Percentiles rank a stretch among this genome's conserved stretches.
Conservation (phyloP, 106 monocot genomes). For the Dendrobium officinale region DNA sequence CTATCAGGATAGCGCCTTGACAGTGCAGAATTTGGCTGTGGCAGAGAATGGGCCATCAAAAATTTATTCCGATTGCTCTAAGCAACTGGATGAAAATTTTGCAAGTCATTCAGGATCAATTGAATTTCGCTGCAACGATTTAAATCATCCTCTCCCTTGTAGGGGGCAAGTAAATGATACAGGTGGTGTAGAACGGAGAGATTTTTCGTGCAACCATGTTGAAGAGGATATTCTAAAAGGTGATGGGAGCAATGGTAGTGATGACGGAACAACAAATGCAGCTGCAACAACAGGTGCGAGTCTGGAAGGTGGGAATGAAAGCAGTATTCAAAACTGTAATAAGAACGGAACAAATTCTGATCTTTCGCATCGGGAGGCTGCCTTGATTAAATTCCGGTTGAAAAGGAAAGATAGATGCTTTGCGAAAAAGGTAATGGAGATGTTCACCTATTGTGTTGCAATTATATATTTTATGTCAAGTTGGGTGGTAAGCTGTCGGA, state of each 20-base stretch:
- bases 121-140: conserved; percentile 14
- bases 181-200: conserved; percentile 15
- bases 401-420: conserved; percentile 93
- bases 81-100: conserved; percentile 7
- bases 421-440: conserved; percentile 70
- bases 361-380: conserved; percentile 68
- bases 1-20: no score
- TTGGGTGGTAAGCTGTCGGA: no score
- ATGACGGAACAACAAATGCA: conserved; percentile 19
- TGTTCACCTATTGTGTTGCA: background rate
- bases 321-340: conserved; percentile 25
- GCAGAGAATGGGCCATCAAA: no score
- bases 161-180: conserved; percentile 12
- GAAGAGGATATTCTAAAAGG: conserved; percentile 33
- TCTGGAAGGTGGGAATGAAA: conserved; percentile 43
- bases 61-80: conserved; percentile 5
- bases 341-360: conserved; percentile 19
- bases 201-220: conserved; percentile 1
- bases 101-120: background rate
- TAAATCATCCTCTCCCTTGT: conserved; percentile 12
- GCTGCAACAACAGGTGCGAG: conserved; percentile 11
- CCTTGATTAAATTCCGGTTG: conserved; percentile 73
- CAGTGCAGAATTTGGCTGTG: no score
- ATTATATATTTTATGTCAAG: no score
- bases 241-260: conserved; percentile 29